Evolutionary conservation across 2,329 filamentous ascomycete species (phyloP), one percentile per base, ranked within the genome.

Genomic region (Neonectria punicea): DNA sequence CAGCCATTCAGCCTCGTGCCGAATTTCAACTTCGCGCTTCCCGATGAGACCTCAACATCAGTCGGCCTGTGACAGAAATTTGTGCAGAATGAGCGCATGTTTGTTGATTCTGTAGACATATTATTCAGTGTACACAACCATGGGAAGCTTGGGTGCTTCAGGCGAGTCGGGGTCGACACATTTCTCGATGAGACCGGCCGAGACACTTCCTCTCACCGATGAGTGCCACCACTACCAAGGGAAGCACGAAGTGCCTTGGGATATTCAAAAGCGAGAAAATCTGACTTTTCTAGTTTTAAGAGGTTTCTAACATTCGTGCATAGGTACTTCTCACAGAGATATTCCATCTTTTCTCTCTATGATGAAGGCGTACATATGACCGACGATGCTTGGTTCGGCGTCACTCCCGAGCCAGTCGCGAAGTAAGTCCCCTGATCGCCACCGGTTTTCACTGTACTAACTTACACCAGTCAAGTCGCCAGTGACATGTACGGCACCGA

Each of bases 311-410:
- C 58, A 9, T 25, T 14, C 2, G 2, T 18, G 5, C 9, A 2
- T 34, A 97, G 94, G 78, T 99, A 99, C 80, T 99, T 93, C 88
- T 86, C 91, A 16, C 94, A 98, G 75, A 89, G 96, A 65, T 90
- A 96, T 78, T 91, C 90, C 57, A 92, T 99, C 70, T 99, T 97
- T 80, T 90, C 91, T 16, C 87, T 86, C 72, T 99, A 98, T 77
- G 91, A 98, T 77, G 87, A 94, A 63, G 95, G 94, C 60, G 87
- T 99, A 70, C 91, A 90, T 84, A 89, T 99, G 85, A 99, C 97
- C 0, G 90, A 97, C 77, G 91, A 95, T 80, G 92, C 94, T 58
- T 99, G 96, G 96, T 99, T 96, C 78, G 96, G 94, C 60, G 94
- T 98, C 8, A 99, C 97, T 0, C 94, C 96, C 14, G 95, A 99